These are phyloP conservation scores for Penicillium tannophilum DNA, from an alignment of 495 filamentous ascomycete genomes.

Conservation along the genomic window DNA sequence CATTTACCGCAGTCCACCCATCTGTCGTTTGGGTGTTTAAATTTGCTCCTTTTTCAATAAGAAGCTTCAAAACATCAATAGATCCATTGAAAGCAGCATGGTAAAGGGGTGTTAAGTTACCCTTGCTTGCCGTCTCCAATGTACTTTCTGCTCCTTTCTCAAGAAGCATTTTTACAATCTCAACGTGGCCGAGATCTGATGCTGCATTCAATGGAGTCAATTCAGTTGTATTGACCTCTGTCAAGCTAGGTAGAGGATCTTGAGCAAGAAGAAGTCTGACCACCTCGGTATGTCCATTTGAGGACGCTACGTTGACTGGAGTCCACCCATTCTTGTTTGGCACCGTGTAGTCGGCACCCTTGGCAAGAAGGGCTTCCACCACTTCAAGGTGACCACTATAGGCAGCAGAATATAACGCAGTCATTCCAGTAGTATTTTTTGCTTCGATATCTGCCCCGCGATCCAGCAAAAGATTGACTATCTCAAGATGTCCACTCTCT, in stretches of 20 bases:
- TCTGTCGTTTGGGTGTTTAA: background rate
- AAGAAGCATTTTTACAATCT: constrained; percentile 3
- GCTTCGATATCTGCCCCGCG: background rate
- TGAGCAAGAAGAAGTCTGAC: background rate
- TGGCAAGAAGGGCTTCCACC: background rate
- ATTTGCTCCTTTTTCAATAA: background rate
- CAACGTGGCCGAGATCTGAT: background rate
- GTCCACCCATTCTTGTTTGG: background rate
- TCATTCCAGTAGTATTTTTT: background rate
- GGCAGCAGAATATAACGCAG: background rate
- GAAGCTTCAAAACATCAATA: background rate
- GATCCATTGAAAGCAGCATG: background rate
- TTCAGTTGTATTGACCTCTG: background rate
- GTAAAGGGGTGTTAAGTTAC: background rate
- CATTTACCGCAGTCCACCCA: background rate
- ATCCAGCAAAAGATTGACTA: constrained; percentile 2
- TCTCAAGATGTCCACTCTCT: constrained; percentile 1
- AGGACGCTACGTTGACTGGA: background rate
- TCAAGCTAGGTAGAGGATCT: background rate
- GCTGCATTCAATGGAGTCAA: background rate
- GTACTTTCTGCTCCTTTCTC: constrained; percentile 1
- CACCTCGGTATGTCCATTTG: background rate
- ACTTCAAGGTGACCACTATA: background rate
- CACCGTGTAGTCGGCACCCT: background rate
- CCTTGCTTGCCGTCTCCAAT: background rate